Percentiles rank a stretch among this genome's conserved stretches.
Conservation (phyloP, 2,329 filamentous ascomycete genomes). For the Chrysoporthe austroafricana region DNA sequence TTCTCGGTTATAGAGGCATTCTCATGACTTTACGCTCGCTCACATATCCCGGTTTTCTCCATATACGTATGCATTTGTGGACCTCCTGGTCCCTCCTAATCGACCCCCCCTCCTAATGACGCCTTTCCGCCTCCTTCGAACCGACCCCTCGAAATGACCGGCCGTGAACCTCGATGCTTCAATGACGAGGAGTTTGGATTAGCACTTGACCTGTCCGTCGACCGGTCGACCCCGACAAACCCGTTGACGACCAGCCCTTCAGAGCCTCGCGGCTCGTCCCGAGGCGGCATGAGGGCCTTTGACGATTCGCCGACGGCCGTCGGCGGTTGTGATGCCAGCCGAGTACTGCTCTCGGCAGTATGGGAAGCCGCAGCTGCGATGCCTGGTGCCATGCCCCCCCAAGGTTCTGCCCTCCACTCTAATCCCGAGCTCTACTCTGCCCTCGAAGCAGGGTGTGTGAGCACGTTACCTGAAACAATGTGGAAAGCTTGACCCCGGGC, state of each 20-base stretch:
- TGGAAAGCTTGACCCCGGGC: slow-evolving; percentile 7
- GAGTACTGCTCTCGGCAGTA: neutral
- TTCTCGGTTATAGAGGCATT: slow-evolving; percentile 29
- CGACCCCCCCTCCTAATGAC: slow-evolving; percentile 26
- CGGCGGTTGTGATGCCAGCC: neutral
- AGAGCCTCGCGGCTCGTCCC: neutral
- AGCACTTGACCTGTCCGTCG: neutral
- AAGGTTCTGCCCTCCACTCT: neutral
- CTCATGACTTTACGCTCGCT: slow-evolving; percentile 31
- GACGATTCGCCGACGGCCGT: neutral
- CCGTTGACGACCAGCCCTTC: neutral
- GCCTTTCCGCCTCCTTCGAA: slow-evolving; percentile 16
- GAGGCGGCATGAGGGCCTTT: neutral
- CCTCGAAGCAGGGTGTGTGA: slow-evolving; percentile 7
- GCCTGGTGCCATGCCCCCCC: neutral
- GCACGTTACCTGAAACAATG: slow-evolving; percentile 3
- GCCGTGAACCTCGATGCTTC: slow-evolving; percentile 1
- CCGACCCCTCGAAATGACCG: slow-evolving; percentile 12
- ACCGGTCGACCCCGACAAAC: neutral
- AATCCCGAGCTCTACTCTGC: slow-evolving; percentile 3
- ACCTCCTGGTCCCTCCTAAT: slow-evolving; percentile 29
- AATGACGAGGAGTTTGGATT: neutral
- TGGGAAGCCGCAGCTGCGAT: neutral
- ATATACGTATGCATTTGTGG: slow-evolving; percentile 29
- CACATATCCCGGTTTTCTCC: slow-evolving; percentile 28